Percentiles rank a stretch among this genome's conserved stretches.
Conservation (phyloP, 805 yeast species). For the Pichia nanzhaoensis region DNA sequence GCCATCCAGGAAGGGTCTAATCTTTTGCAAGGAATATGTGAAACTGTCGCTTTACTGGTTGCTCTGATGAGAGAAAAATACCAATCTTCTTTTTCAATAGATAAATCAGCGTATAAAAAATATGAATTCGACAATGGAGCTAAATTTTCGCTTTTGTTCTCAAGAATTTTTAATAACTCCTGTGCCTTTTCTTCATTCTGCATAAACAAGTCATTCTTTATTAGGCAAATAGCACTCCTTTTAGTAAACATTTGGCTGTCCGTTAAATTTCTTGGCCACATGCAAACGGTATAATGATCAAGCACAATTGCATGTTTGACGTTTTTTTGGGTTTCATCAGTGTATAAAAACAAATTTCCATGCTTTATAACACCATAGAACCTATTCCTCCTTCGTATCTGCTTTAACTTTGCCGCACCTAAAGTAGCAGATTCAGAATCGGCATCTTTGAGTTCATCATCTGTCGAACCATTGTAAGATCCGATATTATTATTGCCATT, state of each 20-base stretch:
- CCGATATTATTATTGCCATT: not conserved
- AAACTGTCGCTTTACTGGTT: constrained; percentile 26
- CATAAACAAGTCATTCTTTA: constrained; percentile 34
- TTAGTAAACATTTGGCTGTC: constrained; percentile 82
- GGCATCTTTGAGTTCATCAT: constrained; percentile 4
- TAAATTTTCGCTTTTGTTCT: constrained; percentile 19
- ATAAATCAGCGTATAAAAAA: constrained; percentile 70
- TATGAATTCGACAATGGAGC: constrained; percentile 35
- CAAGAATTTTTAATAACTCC: constrained; percentile 20
- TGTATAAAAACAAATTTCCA: constrained; percentile 82
- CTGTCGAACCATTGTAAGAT: not conserved
- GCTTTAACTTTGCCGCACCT: constrained; percentile 34
- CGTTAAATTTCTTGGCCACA: constrained; percentile 76
- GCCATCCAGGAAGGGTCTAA: constrained; percentile 63
- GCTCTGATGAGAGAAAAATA: constrained; percentile 81
- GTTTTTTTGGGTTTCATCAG: constrained; percentile 56
- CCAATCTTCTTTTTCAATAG: constrained; percentile 87
- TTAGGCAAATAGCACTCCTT: constrained; percentile 68
- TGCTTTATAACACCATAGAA: constrained; percentile 73
- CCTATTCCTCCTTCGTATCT: constrained; percentile 46
- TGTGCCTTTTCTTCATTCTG: constrained; percentile 39
- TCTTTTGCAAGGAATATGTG: constrained; percentile 1
- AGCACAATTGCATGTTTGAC: constrained; percentile 76
- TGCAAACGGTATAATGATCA: constrained; percentile 57
- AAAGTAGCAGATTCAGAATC: constrained; percentile 19